Base-by-base conservation (phyloP, 2,329 filamentous ascomycete genomes). In the Neonectria sp. region DNA sequence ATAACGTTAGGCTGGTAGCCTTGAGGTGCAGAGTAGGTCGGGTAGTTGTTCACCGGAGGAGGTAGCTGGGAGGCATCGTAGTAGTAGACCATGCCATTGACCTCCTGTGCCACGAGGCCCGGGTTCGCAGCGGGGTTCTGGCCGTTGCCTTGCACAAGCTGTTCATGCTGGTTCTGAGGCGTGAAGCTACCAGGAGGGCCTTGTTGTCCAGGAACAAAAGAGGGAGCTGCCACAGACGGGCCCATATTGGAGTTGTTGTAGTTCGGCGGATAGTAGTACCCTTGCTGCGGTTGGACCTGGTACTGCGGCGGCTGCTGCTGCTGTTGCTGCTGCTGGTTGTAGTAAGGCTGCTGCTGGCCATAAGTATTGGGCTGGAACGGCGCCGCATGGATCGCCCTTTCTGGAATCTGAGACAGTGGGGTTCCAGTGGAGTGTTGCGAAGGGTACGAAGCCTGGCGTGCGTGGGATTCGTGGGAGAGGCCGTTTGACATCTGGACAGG, bases 31-130 rank as follows among this genome's bases (percentile, higher is more conserved):
- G 85, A 83, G 69, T 86, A 88, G 1, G 82, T 64, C 33, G 84
- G 82, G 70, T 88, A 89, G 24, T 79, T 75, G 55, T 83, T 78
- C 70, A 89, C 83, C 1, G 87, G 82, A 29, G 89, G 84, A 29
- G 89, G 84, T 55, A 95, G 83, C 77, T 95, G 92, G n/a, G 91
- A 87, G 8, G 93, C 88, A 77, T 97, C 93, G 75, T 95, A 95
- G 79, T 97, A 99, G 80, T 97, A 98, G 1, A 97, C 95, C 88
- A 97, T 98, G 68, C 96, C 96, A 73, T 97, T 97, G 70, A 92
- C 91, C 83, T 98, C 95, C 79, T 98, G 95, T 0, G 94, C 94
- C 55, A 92, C 88, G 48, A 90, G 79, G 70, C 85, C 88, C 21
- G 84, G 76, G 33, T 77, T 76, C 33, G 72, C 51, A n/a, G 73